These are phyloP conservation scores for Aspergillus persii DNA, from an alignment of 2,329 filamentous ascomycete species.

Conservation along the genomic window DNA sequence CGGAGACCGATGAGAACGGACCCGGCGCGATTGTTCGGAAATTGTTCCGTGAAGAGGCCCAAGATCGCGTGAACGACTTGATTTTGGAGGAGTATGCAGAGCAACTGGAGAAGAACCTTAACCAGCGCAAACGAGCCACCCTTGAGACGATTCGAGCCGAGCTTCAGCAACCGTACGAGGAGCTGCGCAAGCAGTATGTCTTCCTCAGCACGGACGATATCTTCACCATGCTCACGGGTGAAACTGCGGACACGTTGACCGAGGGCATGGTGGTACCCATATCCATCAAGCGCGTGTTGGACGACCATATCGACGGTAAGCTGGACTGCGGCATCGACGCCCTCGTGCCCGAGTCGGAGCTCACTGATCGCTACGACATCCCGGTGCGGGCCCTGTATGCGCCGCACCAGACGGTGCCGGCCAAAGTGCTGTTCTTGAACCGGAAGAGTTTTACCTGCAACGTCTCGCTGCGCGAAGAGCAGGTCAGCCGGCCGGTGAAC, in stretches of 20 bases:
- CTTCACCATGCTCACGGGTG: conserved; percentile 95
- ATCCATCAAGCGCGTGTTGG: conserved; percentile 80
- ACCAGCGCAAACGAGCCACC: conserved; percentile 91
- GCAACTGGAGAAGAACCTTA: conserved; percentile 88
- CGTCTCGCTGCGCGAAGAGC: conserved; percentile 78
- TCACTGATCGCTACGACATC: conserved; percentile 66
- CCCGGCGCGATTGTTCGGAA: conserved; percentile 87
- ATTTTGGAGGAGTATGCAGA: conserved; percentile 96
- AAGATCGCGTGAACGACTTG: conserved; percentile 93
- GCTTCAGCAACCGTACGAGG: conserved; percentile 88
- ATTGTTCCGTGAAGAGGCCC: conserved; percentile 89
- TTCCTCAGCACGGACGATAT: conserved; percentile 71
- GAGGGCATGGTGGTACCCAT: conserved; percentile 93
- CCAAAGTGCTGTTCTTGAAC: conserved; percentile 84
- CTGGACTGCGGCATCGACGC: conserved; percentile 94
- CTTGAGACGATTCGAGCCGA: conserved; percentile 95
- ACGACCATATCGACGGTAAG: conserved; percentile 89
- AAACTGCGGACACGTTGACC: conserved; percentile 77
- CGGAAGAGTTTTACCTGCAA: conserved; percentile 81
- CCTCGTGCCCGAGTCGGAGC: conserved; percentile 76
- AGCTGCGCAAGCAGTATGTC: conserved; percentile 78
- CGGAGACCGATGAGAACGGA: conserved; percentile 86
- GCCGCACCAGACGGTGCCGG: conserved; percentile 79
- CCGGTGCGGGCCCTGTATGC: conserved; percentile 72
- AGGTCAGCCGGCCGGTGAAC: conserved; percentile 70